Conservation (phyloP, 768 basidiomycete species). For the Lepiota venenata region DNA sequence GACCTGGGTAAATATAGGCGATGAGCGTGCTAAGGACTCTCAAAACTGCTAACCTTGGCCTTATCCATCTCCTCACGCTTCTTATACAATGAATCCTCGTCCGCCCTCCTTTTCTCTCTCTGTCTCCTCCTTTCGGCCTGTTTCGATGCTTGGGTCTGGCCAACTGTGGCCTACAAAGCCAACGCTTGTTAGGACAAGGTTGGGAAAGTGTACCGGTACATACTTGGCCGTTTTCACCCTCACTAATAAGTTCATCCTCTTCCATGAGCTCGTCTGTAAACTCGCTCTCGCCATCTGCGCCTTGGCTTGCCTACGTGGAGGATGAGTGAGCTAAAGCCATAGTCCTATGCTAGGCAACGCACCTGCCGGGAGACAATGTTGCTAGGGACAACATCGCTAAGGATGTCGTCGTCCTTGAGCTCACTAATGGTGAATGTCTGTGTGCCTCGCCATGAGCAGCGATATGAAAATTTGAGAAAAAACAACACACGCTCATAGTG, state of each 20-base stretch:
- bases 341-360: conserved; percentile 16
- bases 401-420: conserved; percentile 68
- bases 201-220: conserved; percentile 17
- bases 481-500: conserved; percentile 22
- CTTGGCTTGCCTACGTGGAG: conserved; percentile 50
- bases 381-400: conserved; percentile 88
- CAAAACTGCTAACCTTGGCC: conserved; percentile 54
- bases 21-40: neutral
- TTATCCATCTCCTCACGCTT: conserved; percentile 87
- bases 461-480: neutral
- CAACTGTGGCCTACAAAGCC: conserved; percentile 14
- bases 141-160: conserved; percentile 29
- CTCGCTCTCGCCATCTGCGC: conserved; percentile 74
- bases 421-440: conserved; percentile 38
- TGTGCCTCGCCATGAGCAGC: neutral
- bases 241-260: conserved; percentile 62
- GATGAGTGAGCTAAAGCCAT: conserved; percentile 6
- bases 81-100: conserved; percentile 63
- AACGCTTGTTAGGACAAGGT: conserved; percentile 1
- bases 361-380: conserved; percentile 91
- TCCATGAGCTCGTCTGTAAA: conserved; percentile 57
- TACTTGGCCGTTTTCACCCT: conserved; percentile 37
- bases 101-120: conserved; percentile 55
- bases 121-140: conserved; percentile 32
- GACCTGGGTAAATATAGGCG: conserved; percentile 45